Evolutionary conservation across 768 basidiomycete species (phyloP), one percentile per base, ranked within the genome.

Genomic region (Paxillus rubicundulus): DNA sequence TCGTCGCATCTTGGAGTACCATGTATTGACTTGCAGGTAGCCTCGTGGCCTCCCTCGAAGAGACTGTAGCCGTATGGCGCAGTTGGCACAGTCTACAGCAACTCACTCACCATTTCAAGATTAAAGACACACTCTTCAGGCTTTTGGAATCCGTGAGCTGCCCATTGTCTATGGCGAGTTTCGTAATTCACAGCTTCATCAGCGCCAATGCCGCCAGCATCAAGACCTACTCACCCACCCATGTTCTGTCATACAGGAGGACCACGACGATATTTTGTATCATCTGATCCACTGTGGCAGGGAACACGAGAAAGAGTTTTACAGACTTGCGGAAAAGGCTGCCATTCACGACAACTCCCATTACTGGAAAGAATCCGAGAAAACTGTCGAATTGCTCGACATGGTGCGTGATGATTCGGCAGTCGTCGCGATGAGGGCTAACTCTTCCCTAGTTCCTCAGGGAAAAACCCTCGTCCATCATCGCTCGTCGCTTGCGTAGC

Each of bases 321-420:
- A 59, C 17, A 5, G 40, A 16, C 46, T 65, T 9, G 4, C 43
- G 30, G 8, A 36, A 7, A 45, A 44, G 30, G 27, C 24, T 2
- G 13, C 28, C 12, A 20, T 51, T 17, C 14, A 2, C 6, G 53
- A 20, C 24, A 17, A 24, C 27, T 36, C 9, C 2, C n/a, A 2
- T 20, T 1, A 13, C 18, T n/a, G 36, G n/a, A 49, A 41, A 36
- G 61, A 59, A 40, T 62, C 56, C n/a, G 41, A 54, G 18, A 43
- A 59, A 27, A 28, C 60, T 28, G 36, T 68, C 30, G 68, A 68
- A 41, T 44, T 67, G 16, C 49, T 66, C 30, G 62, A 61, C 56
- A 5, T 55, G 54, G 66, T 67, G 6, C 10, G 48, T 3, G 9
- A 33, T 36, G 12, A 16, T 53, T n/a, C 38, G 4, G 9, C 24